A percentile compares a stretch with the other conserved stretches of the same genome.
These are phyloP conservation scores for Monascus purpureus DNA, from an alignment of 495 filamentous ascomycete genomes.

Conservation along the genomic window DNA sequence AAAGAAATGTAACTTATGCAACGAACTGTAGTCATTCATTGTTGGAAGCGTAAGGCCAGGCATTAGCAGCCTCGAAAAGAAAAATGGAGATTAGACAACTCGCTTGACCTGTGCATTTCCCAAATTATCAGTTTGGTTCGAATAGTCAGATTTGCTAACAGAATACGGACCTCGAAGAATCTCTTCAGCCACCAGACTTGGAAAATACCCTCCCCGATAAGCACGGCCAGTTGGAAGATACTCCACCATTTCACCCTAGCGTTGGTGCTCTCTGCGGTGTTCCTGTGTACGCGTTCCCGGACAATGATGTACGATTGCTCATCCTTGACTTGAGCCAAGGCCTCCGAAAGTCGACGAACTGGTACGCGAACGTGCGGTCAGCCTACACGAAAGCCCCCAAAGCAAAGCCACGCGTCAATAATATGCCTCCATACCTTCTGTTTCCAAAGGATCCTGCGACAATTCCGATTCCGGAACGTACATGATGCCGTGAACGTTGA, in stretches of 20 bases:
- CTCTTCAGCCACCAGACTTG: conserved; percentile 99
- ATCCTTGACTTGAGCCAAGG: conserved; percentile 84
- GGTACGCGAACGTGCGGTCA: too few relatives aligned
- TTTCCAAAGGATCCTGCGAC: conserved; percentile 76
- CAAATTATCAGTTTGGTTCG: not conserved
- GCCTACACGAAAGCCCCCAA: too few relatives aligned
- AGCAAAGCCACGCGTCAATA: too few relatives aligned
- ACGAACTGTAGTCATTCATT: too few relatives aligned
- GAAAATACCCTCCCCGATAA: conserved; percentile 86
- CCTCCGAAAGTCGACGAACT: conserved; percentile 77
- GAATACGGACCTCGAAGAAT: conserved; percentile 75
- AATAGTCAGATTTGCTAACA: conserved; percentile 1
- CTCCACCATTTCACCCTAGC: conserved; percentile 98
- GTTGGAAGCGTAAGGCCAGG: too few relatives aligned
- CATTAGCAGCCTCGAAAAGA: too few relatives aligned
- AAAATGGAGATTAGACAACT: not conserved
- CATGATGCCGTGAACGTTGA: conserved; percentile 97
- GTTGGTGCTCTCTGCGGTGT: conserved; percentile 98
- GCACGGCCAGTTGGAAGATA: conserved; percentile 81
- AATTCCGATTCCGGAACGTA: conserved; percentile 85
- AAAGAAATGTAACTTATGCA: too few relatives aligned
- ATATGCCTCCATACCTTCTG: conserved; percentile 46
- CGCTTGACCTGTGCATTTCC: not conserved
- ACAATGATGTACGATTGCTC: conserved; percentile 96
- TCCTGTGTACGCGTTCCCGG: conserved; percentile 87